Evolutionary conservation across 1,139 yeast species (phyloP), one percentile per base, ranked within the genome.

Genomic region (Kodamaea arcana): DNA sequence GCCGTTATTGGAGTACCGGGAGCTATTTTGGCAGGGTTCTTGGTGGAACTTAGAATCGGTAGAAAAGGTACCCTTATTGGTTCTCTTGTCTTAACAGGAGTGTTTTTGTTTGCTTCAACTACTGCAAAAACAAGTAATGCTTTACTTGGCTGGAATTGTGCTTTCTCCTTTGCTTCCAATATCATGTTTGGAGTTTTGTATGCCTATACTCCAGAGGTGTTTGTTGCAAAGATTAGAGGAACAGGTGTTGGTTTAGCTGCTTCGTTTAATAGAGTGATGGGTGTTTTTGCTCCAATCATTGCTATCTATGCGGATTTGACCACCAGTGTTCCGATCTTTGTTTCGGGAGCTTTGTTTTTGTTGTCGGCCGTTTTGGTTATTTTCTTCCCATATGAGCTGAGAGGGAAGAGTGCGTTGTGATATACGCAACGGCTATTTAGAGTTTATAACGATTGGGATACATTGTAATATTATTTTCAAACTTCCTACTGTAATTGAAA

Each of bases 121-220:
- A 67, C 72, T 4, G 69, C 74, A 11, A 65, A 55, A 32, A 52
- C 64, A 6, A 47, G 66, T 27, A 56, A 65, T 42, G 62, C 67
- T 14, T 52, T 61, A 40, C 53, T 68, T 45, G 72, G 64, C n/a
- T 67, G 70, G 71, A 67, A 62, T 42, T 68, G 72, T 42, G 60
- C 58, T 16, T 67, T 68, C 46, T 61, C 64, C 36, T 64, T 67
- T 39, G 53, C 54, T 29, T 65, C 72, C 20, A 66, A 60, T 41
- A 62, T 66, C 31, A 64, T 67, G 68, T 68, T 65, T 45, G 72
- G 72, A 0, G 72, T 66, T 4, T 50, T 68, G 26, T 68, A 68
- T 41, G 72, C 72, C 10, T 67, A 67, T 44, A 68, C 73, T 0
- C 73, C 73, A 0, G 74, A 68, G 41, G 59, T 66, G 27, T 67